These are phyloP conservation scores for Coccomyxa sp. DNA, from an alignment of 139 green algal species.

Conservation along the genomic window DNA sequence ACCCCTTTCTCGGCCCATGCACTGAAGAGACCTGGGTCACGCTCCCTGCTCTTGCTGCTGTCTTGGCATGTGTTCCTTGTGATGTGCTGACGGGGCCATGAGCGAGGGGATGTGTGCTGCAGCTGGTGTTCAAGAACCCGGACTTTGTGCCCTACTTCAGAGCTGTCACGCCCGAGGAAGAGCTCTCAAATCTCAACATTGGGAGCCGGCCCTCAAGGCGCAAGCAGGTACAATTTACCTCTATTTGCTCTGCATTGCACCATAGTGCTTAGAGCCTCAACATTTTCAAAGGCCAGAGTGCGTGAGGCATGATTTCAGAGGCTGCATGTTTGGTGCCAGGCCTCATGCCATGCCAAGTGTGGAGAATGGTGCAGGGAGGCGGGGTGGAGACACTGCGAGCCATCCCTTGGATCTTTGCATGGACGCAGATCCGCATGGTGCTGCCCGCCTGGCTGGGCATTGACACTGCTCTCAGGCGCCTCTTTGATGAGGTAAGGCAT, in stretches of 20 bases:
- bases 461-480: slow-evolving; percentile 66
- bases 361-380: slow-evolving; percentile 38
- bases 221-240: slow-evolving; percentile 19
- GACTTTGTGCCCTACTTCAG: slow-evolving; percentile 90
- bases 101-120: too few relatives aligned
- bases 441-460: slow-evolving; percentile 96
- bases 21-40: too few relatives aligned
- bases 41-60: too few relatives aligned
- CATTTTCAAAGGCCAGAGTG: not conserved
- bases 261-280: not conserved
- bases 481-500: slow-evolving; percentile 35
- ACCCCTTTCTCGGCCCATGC: too few relatives aligned
- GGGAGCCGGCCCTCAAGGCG: slow-evolving; percentile 65
- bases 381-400: slow-evolving; percentile 81
- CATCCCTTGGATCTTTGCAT: slow-evolving; percentile 99
- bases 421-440: slow-evolving; percentile 92
- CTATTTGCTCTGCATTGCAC: too few relatives aligned
- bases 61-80: too few relatives aligned
- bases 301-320: not conserved
- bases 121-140: slow-evolving; percentile 74
- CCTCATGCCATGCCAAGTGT: not conserved
- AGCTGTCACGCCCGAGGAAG: slow-evolving; percentile 82
- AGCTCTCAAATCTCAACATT: slow-evolving; percentile 96
- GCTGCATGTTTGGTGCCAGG: not conserved
- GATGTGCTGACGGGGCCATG: too few relatives aligned